Conservation (phyloP, 2,329 filamentous ascomycete species). For the Daldinia sp. region DNA sequence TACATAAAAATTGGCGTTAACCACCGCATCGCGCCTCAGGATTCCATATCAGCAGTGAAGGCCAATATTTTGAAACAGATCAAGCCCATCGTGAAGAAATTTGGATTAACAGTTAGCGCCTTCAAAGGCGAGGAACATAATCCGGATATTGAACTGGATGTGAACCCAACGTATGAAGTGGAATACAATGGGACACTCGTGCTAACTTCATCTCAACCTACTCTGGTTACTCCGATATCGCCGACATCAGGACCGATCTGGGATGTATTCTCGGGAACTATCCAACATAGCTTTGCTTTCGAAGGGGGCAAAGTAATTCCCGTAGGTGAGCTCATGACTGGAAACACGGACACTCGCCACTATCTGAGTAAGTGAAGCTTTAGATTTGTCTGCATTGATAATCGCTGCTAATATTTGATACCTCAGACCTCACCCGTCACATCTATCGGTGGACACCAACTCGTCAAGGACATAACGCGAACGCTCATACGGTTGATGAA, state of each 20-base stretch:
- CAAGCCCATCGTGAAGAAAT: slow-evolving; percentile 60
- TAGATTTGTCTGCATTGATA: background rate
- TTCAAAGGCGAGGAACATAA: slow-evolving; percentile 58
- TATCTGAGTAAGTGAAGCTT: slow-evolving; percentile 50
- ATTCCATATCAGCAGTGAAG: slow-evolving; percentile 60
- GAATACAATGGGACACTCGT: slow-evolving; percentile 58
- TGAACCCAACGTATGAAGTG: slow-evolving; percentile 53
- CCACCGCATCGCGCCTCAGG: slow-evolving; percentile 68
- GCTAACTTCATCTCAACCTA: slow-evolving; percentile 52
- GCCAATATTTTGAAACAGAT: slow-evolving; percentile 61
- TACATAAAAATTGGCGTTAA: slow-evolving; percentile 65
- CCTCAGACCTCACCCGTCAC: slow-evolving; percentile 51
- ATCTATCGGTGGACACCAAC: slow-evolving; percentile 57
- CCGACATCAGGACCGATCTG: slow-evolving; percentile 52
- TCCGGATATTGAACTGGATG: slow-evolving; percentile 41
- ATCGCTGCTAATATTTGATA: slow-evolving; percentile 21
- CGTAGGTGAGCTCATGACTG: slow-evolving; percentile 54
- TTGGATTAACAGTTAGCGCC: slow-evolving; percentile 61
- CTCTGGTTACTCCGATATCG: slow-evolving; percentile 54
- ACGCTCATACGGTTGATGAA: slow-evolving; percentile 57
- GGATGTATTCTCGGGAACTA: slow-evolving; percentile 52
- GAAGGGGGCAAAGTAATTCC: slow-evolving; percentile 53
- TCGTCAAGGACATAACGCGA: slow-evolving; percentile 50
- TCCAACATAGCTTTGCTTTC: slow-evolving; percentile 50
- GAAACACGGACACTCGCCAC: slow-evolving; percentile 55